Evolutionary conservation across 2,329 filamentous ascomycete genomes (phyloP), one percentile per base, ranked within the genome.

Genomic region (Epichloe gansuensis): DNA sequence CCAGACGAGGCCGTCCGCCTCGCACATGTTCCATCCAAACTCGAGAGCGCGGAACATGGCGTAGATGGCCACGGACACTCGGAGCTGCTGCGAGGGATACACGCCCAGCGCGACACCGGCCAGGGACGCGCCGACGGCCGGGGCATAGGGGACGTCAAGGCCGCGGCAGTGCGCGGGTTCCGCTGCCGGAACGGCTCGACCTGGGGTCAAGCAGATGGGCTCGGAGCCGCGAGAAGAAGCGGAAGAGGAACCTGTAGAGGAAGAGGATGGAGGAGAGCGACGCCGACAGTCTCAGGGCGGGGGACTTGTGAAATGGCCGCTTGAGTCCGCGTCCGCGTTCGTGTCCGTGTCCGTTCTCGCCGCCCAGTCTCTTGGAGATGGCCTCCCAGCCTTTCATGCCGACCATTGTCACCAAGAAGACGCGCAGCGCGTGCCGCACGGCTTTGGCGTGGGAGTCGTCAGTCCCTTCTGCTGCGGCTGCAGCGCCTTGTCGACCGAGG

Each of bases 61-160:
- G 64, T 91, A 94, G 56, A 97, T 88, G 13, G 89, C 84, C 46
- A 93, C 78, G 0, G 87, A 88, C 51, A 91, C 75, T 49, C 93
- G 83, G 59, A 93, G 67, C 63, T 80, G 75, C 57, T 72, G 69
- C 1, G 80, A 60, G 64, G 91, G 75, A 58, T 82, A 88, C 9
- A 95, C 78, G 7, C 87, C 88, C 17, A 97, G 74, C 48, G 88
- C 85, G 48, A 95, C 77, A 3, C 91, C 91, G 1, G 91, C 89
- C 47, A 96, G 69, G 61, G 88, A 90, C 5, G 91, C 91, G 11
- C 91, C 93, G n/a, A 96, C 77, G 2, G 91, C 90, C 1, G 91
- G 91, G 1, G 91, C 87, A 64, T 90, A 86, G 9, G 79, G 2
- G 89, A 95, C 0, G 90, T 95, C 53, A 98, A 75, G 0, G 86